Conservation (phyloP, 169 alveolate genomes). For the Cryptosporidium bovis region DNA sequence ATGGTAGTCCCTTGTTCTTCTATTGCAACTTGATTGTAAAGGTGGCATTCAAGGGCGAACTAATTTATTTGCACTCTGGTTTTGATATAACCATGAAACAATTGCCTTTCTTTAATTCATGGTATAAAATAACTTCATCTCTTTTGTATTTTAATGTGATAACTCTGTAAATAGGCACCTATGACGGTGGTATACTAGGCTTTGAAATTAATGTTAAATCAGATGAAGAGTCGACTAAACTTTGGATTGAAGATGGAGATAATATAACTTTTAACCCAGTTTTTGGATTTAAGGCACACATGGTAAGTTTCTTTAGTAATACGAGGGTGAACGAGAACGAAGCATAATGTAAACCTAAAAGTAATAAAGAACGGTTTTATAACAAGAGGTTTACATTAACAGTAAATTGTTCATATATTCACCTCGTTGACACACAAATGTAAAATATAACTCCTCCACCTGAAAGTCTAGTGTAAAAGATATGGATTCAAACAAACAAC, state of each 20-base stretch:
- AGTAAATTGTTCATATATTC: background rate
- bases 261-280: background rate
- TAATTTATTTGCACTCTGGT: no score
- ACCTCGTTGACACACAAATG: background rate
- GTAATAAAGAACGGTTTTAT: no score
- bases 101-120: background rate
- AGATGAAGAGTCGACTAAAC: background rate
- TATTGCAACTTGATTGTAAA: no score
- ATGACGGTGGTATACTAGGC: constrained; percentile 59
- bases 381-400: background rate
- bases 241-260: background rate
- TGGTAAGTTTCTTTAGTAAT: constrained; percentile 27
- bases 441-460: background rate
- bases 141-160: background rate
- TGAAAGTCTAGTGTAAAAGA: constrained; percentile 37
- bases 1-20: no score
- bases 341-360: no score
- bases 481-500: constrained; percentile 6
- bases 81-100: no score
- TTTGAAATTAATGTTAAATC: no score
- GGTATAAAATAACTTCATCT: background rate
- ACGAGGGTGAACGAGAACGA: no score
- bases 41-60: no score
- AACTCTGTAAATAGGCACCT: constrained; percentile 9
- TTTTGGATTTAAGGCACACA: constrained; percentile 53